Conservation (phyloP, 2,329 filamentous ascomycete species). For the Beauveria asiatica region DNA sequence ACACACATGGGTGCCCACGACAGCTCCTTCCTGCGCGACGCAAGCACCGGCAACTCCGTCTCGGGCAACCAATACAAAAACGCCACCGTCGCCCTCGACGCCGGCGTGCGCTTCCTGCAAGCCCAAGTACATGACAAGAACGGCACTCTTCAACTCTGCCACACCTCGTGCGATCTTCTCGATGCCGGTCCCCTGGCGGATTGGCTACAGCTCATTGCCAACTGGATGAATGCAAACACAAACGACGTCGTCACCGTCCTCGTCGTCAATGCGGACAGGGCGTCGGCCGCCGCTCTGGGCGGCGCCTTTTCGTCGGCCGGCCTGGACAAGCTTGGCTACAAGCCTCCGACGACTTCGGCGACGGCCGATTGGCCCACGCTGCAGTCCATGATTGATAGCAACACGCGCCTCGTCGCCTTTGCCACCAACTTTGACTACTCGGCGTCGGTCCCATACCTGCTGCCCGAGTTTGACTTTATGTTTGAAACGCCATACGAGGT, state of each 20-base stretch:
- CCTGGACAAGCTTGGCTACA: slow-evolving; percentile 54
- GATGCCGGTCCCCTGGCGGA: slow-evolving; percentile 57
- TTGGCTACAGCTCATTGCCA: slow-evolving; percentile 57
- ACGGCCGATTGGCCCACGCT: slow-evolving; percentile 60
- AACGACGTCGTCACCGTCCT: slow-evolving; percentile 70
- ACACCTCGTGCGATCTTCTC: slow-evolving; percentile 56
- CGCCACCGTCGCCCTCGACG: slow-evolving; percentile 59
- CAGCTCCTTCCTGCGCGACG: slow-evolving; percentile 61
- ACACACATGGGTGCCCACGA: slow-evolving; percentile 74
- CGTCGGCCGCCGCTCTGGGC: slow-evolving; percentile 45
- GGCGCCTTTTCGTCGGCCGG: slow-evolving; percentile 47
- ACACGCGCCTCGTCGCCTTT: slow-evolving; percentile 60
- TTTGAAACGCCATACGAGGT: slow-evolving; percentile 69
- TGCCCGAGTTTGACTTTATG: slow-evolving; percentile 56
- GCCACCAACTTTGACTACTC: slow-evolving; percentile 45
- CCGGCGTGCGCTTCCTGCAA: slow-evolving; percentile 63
- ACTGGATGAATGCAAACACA: slow-evolving; percentile 60
- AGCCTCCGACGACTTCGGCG: slow-evolving; percentile 35
- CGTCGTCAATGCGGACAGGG: slow-evolving; percentile 60
- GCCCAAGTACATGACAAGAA: slow-evolving; percentile 60
- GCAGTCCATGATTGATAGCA: slow-evolving; percentile 55
- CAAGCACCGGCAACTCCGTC: slow-evolving; percentile 49
- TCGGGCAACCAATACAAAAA: slow-evolving; percentile 69
- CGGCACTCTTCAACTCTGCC: slow-evolving; percentile 58
- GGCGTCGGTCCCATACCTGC: slow-evolving; percentile 44